Evolutionary conservation across 2,329 filamentous ascomycete genomes (phyloP), one percentile per base, ranked within the genome.

Genomic region (Ambrosiella xylebori): DNA sequence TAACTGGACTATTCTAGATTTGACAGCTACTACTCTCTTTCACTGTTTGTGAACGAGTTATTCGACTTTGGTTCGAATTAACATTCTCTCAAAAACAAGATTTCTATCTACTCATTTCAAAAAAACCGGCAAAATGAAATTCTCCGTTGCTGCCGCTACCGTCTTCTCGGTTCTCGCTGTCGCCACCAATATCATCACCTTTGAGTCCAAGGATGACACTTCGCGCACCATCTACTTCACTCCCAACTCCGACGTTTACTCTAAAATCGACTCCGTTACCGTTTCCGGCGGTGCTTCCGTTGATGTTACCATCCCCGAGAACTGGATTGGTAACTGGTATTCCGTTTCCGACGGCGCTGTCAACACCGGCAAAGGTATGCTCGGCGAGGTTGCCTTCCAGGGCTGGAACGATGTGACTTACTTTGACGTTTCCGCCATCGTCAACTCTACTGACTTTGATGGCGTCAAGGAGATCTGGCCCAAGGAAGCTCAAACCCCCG

Each of bases 391-490:
- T 58, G 68, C 69, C 62, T 77, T 76, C 65, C 69, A 73, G 57
- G 75, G 73, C 65, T 77, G 68, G 68, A 64, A 66, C 56, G 76
- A 69, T 62, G 61, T 70, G 60, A 78, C 74, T 59, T 81, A 74
- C 73, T 81, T 77, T 59, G 78, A 81, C 62, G 76, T 81, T 61
- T 79, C 76, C 9, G 77, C 77, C 66, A 80, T 81, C 62, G 75
- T 79, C 64, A 69, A 76, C 67, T 68, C 75, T 55, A 65, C 65
- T 44, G 78, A 80, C 67, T 64, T 68, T 62, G 59, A 73, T 62
- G 76, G 76, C 63, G 71, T 81, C 64, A 78, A 80, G 72, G 68
- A 74, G 69, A 72, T 80, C 66, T 79, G 69, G 69, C 77, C 77
- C 36, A 66, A 65, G 58, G 64, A 57, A 56, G 57, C 62, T 59